Percentiles rank a stretch among this genome's conserved stretches.
Conservation (phyloP, 1,139 yeast species). For the Arxiozyma heterogenica region DNA sequence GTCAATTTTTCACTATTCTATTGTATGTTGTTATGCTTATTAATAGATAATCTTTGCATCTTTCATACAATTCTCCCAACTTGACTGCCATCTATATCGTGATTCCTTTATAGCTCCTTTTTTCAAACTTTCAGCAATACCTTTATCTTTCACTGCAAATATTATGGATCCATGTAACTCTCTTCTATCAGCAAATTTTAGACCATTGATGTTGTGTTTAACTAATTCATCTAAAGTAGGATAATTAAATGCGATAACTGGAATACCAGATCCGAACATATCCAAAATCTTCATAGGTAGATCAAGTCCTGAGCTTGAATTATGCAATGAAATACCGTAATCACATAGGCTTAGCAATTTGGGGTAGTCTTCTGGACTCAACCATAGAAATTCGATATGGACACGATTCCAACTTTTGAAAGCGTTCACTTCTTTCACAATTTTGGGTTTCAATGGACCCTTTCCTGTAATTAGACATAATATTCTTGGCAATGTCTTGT, state of each 20-base stretch:
- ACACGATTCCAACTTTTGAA: constrained; percentile 40
- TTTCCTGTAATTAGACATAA: constrained; percentile 81
- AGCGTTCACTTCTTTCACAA: constrained; percentile 37
- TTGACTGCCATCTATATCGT: constrained; percentile 58
- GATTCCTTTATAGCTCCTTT: constrained; percentile 68
- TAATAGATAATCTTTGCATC: constrained; percentile 17
- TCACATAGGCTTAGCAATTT: constrained; percentile 67
- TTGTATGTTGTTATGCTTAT: neutral
- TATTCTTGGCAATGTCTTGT: constrained; percentile 38
- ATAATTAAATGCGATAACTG: constrained; percentile 71
- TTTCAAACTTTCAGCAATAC: constrained; percentile 36
- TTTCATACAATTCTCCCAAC: constrained; percentile 46
- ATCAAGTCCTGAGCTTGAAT: constrained; percentile 87
- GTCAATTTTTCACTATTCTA: neutral
- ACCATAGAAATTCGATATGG: constrained; percentile 61
- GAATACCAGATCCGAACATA: constrained; percentile 92
- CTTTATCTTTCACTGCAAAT: constrained; percentile 38
- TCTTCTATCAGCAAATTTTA: constrained; percentile 35
- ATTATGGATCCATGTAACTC: constrained; percentile 46
- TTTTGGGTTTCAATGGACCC: constrained; percentile 65
- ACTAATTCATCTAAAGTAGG: constrained; percentile 65
- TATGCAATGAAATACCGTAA: constrained; percentile 80
- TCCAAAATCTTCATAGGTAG: constrained; percentile 96
- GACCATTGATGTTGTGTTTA: constrained; percentile 38
- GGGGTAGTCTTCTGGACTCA: constrained; percentile 74